These are phyloP conservation scores for Dryas integrifolia DNA, from an alignment of 331 rosid genomes.

Conservation along the genomic window DNA sequence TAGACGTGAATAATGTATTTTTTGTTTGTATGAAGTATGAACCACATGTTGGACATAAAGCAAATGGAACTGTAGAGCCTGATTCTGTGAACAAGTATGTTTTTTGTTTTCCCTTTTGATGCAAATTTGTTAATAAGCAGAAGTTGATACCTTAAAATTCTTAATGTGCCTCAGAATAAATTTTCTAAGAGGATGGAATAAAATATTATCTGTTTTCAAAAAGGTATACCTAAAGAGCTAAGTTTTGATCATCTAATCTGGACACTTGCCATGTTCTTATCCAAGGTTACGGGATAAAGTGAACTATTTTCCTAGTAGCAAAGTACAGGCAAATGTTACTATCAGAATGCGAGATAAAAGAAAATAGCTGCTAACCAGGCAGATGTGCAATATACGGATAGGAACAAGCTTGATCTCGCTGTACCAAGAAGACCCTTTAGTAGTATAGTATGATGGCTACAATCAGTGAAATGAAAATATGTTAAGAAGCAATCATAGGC, in stretches of 20 bases:
- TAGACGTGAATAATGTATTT: too few relatives aligned
- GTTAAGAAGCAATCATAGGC: constrained; percentile 6
- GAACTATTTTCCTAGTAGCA: constrained; percentile 2
- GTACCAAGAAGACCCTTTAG: constrained; percentile 83
- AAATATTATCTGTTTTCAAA: neutral
- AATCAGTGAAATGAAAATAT: constrained; percentile 24
- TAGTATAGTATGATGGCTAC: constrained; percentile 68
- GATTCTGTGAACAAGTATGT: too few relatives aligned
- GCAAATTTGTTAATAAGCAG: too few relatives aligned
- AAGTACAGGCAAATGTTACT: neutral
- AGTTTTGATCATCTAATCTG: neutral
- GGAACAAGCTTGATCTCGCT: constrained; percentile 93
- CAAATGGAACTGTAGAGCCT: too few relatives aligned
- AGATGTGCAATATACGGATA: constrained; percentile 80
- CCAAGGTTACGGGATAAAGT: neutral
- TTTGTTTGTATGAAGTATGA: too few relatives aligned
- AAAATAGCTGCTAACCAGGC: constrained; percentile 64
- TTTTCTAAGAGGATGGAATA: neutral
- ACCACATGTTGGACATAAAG: neutral
- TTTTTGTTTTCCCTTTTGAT: too few relatives aligned
- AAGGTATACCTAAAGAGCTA: neutral
- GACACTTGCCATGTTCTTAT: neutral
- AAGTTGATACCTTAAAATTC: neutral
- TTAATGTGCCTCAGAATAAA: neutral
- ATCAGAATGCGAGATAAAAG: neutral